Conservation (phyloP, 1,284 basidiomycete genomes). For the Neonothopanus nambi region DNA sequence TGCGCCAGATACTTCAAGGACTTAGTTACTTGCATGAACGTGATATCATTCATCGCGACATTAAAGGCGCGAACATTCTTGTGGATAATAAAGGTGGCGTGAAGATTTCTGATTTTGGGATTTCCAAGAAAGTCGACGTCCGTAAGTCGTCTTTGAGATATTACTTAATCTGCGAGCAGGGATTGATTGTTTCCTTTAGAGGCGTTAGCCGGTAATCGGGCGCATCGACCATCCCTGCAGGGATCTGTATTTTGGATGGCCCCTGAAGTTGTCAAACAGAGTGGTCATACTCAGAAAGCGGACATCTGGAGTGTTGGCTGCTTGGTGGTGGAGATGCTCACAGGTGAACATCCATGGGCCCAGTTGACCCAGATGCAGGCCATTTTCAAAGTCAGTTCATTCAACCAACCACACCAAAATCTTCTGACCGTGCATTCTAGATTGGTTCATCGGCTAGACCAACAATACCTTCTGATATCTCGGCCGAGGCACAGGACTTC, state of each 20-base stretch:
- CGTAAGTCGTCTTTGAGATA: constrained; percentile 55
- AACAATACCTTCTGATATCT: constrained; percentile 85
- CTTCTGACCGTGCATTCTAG: constrained; percentile 38
- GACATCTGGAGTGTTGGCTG: constrained; percentile 99
- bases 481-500: constrained; percentile 82
- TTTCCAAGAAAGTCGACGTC: constrained; percentile 96
- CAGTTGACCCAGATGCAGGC: constrained; percentile 99
- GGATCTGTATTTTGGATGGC: constrained; percentile 99
- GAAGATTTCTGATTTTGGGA: constrained; percentile 99
- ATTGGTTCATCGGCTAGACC: constrained; percentile 88
- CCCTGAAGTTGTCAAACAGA: constrained; percentile 97
- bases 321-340: constrained; percentile 97
- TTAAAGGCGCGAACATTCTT: constrained; percentile 97
- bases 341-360: constrained; percentile 96
- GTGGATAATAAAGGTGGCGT: constrained; percentile 98
- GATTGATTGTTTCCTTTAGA: constrained; percentile 42
- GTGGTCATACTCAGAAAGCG: constrained; percentile 89
- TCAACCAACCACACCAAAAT: background rate
- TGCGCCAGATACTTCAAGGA: constrained; percentile 91
- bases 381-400: constrained; percentile 79
- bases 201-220: constrained; percentile 73
- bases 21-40: constrained; percentile 92
- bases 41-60: constrained; percentile 97
- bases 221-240: constrained; percentile 89
- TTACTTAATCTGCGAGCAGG: background rate